Percentiles rank a stretch among this genome's conserved stretches.
phyloP scores from a whole-genome alignment of 2,329 filamentous ascomycete species.

The Sordariomycetes sp. region DNA sequence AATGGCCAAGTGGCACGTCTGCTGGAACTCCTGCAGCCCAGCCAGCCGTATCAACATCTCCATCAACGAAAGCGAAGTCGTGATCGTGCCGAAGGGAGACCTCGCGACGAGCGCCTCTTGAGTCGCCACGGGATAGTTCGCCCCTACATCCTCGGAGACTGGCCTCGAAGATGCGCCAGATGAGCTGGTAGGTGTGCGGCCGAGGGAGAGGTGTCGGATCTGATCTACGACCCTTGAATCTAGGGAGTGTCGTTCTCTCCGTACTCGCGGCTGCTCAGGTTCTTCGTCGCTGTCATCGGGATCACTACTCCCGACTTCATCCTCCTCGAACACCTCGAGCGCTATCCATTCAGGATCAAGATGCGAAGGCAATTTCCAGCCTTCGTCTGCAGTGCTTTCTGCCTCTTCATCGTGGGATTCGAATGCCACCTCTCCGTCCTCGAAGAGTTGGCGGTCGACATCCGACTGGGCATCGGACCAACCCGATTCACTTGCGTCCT shows the following conservation, averaged over 20 bases:
- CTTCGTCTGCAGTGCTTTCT: not conserved
- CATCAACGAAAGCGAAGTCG: slow-evolving; percentile 59
- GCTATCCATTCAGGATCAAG: slow-evolving; percentile 88
- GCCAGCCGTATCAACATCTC: slow-evolving; percentile 82
- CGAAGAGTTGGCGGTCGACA: slow-evolving; percentile 32
- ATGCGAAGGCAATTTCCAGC: slow-evolving; percentile 57
- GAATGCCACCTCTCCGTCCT: not conserved
- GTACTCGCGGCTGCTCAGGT: not conserved
- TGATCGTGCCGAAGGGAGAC: slow-evolving; percentile 40
- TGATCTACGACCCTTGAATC: slow-evolving; percentile 28
- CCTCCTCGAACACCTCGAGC: slow-evolving; percentile 64
- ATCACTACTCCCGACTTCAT: slow-evolving; percentile 25
- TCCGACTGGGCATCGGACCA: not conserved
- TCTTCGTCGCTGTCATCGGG: slow-evolving; percentile 22
- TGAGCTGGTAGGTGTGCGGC: slow-evolving; percentile 6
- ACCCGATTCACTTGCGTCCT: slow-evolving; percentile 4
- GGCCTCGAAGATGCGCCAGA: not conserved
- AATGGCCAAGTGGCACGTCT: slow-evolving; percentile 79
- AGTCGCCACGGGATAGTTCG: slow-evolving; percentile 7
- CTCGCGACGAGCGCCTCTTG: slow-evolving; percentile 23
- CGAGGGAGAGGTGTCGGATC: slow-evolving; percentile 27
- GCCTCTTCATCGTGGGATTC: not conserved
- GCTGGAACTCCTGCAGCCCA: slow-evolving; percentile 84
- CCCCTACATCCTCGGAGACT: slow-evolving; percentile 2
- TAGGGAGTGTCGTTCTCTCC: slow-evolving; percentile 12